Base-by-base conservation (phyloP, 148 eudicot genomes). In the Cornus florida region DNA sequence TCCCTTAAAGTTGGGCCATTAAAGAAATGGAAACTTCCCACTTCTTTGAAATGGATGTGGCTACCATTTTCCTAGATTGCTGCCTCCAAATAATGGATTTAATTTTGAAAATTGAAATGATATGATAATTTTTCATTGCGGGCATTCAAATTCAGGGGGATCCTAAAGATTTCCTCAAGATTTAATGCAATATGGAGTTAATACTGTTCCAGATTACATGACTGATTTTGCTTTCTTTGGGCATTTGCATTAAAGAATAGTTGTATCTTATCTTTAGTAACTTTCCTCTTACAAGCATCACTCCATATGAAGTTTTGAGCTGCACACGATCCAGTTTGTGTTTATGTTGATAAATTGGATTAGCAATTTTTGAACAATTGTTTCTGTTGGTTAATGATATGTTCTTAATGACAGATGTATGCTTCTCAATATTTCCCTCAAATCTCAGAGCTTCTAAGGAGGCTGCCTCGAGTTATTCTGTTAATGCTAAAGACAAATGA, bases 401-500 rank as follows among this genome's bases (percentile, higher is more conserved):
- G 56, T 67, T 82, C 43, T 82, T 82, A 62, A 75, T 79, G 84
- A 74, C 95, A 96, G 99, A 93, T 92, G 97, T 96, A 96, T 85
- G 99, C 98, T 75, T 89, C 99, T 20, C 90, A 85, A 77, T 96
- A 96, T 86, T 96, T 96, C 76, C 90, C 93, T 78, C 92, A 96
- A 84, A 92, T 96, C 70, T 84, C 97, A 60, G 99, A 96, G 87
- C 97, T 96, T 79, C 86, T 96, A 59, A 86, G 91, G 81, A 90
- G 98, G 80, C 86, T 96, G 80, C 99, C 99, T 10, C 98, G 99
- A 66, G 99, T 92, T 67, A 93, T 96, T 75, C 86, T 96, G 84
- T 71, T 93, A 72, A 93, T 96, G 99, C 84, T 96, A 81, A 96
- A 96, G 87, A 96, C 99, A 64, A 96, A 96, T 70, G 99, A 96